Conservation (phyloP, 306 rosid genomes). For the Gastrolobium villosum region DNA sequence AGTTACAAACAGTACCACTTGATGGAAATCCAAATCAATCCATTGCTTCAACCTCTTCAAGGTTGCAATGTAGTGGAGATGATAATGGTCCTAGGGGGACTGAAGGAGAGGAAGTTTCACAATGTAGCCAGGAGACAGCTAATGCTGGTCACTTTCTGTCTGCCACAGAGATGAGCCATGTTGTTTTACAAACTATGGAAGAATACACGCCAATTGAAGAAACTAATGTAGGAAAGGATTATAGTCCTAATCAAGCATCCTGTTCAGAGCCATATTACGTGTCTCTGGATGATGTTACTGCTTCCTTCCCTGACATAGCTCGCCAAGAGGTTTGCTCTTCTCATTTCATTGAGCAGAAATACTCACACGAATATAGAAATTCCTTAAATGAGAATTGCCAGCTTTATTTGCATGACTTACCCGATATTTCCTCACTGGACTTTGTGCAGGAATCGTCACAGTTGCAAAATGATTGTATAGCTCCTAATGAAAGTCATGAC, state of each 20-base stretch:
- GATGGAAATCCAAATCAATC: conserved; percentile 68
- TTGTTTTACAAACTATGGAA: conserved; percentile 57
- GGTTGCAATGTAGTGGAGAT: conserved; percentile 76
- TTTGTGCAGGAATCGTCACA: conserved; percentile 63
- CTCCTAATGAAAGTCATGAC: conserved; percentile 57
- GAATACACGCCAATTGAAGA: conserved; percentile 65
- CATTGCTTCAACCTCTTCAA: conserved; percentile 66
- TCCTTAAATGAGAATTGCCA: conserved; percentile 56
- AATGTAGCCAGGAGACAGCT: conserved; percentile 88
- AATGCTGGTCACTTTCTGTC: conserved; percentile 58
- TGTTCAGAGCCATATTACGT: conserved; percentile 78
- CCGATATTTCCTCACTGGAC: conserved; percentile 67
- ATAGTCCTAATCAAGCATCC: conserved; percentile 66
- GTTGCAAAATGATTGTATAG: conserved; percentile 65
- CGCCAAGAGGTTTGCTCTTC: conserved; percentile 63
- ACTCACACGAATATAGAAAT: conserved; percentile 64
- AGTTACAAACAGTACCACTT: conserved; percentile 68
- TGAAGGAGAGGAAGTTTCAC: conserved; percentile 84
- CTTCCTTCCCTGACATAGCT: conserved; percentile 64
- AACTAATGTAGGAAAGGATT: conserved; percentile 61
- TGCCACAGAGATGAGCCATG: conserved; percentile 59
- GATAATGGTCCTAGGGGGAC: conserved; percentile 69
- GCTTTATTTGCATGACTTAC: conserved; percentile 61
- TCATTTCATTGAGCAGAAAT: conserved; percentile 65
- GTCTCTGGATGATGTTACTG: conserved; percentile 68